A percentile compares a stretch with the other conserved stretches of the same genome.
Conservation (phyloP, 2,329 filamentous ascomycete genomes). For the Cladophialophora psammophila region DNA sequence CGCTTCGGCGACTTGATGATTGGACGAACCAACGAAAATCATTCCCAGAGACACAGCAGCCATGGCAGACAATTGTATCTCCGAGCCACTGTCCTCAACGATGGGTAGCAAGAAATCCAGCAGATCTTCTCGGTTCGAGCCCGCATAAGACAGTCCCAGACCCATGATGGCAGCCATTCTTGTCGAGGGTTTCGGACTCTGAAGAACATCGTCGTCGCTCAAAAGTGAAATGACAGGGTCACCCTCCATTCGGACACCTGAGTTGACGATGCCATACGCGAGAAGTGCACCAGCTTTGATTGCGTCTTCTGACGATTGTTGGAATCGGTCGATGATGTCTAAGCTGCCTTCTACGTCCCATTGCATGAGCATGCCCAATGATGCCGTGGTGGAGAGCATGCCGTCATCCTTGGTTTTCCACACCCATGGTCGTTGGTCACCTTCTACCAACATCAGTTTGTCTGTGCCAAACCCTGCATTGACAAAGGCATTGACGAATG, state of each 20-base stretch:
- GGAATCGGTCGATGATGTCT: constrained; percentile 94
- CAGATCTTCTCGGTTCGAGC: constrained; percentile 90
- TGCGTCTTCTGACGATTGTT: constrained; percentile 79
- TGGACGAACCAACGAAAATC: constrained; percentile 90
- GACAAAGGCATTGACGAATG: constrained; percentile 95
- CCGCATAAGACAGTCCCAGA: constrained; percentile 90
- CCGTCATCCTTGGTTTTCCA: constrained; percentile 99
- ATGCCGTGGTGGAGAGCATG: constrained; percentile 95
- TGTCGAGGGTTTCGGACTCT: constrained; percentile 78
- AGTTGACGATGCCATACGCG: constrained; percentile 94
- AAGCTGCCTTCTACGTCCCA: constrained; percentile 94
- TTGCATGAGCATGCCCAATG: constrained; percentile 85
- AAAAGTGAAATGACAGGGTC: constrained; percentile 90
- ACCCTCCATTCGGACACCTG: constrained; percentile 84
- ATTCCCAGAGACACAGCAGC: constrained; percentile 89
- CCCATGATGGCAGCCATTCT: constrained; percentile 92
- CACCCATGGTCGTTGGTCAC: constrained; percentile 91
- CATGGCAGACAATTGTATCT: constrained; percentile 97
- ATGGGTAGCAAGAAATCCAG: constrained; percentile 85
- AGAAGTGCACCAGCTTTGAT: constrained; percentile 92
- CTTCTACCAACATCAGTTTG: constrained; percentile 95
- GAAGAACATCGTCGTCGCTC: constrained; percentile 78
- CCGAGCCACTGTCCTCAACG: constrained; percentile 79
- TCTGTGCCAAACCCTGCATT: constrained; percentile 95
- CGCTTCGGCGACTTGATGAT: constrained; percentile 88